A percentile compares a stretch with the other conserved stretches of the same genome.
phyloP scores from a whole-genome alignment of 2,329 filamentous ascomycete species.

The Aureobasidium sp. region DNA sequence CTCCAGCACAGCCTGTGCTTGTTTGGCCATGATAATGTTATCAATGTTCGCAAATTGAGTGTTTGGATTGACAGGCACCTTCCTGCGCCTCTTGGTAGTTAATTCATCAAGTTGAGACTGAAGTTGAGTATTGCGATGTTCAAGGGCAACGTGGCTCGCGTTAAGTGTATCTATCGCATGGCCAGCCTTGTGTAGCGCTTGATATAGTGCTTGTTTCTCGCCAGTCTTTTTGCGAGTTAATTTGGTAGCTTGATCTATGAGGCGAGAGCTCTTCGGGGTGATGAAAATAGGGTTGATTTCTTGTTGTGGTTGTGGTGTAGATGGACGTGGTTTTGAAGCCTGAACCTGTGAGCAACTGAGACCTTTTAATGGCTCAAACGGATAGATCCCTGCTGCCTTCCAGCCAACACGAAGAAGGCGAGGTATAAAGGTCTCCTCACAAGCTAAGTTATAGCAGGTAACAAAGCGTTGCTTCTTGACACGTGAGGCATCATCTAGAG shows the following conservation, averaged over 20 bases:
- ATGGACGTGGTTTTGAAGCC: not conserved
- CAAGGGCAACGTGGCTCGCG: not conserved
- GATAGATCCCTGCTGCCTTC: not conserved
- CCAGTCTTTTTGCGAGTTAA: not conserved
- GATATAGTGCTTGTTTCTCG: not conserved
- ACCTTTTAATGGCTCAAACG: not conserved
- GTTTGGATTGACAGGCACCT: not conserved
- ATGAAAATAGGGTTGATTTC: not conserved
- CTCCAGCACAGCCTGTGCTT: too few relatives aligned
- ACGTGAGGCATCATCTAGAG: not conserved
- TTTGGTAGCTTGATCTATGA: not conserved
- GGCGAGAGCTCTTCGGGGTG: not conserved
- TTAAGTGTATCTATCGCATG: not conserved
- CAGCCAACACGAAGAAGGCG: not conserved
- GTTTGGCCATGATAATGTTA: not conserved
- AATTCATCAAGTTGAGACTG: not conserved
- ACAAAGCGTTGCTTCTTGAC: not conserved
- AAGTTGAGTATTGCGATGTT: not conserved
- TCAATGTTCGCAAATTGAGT: not conserved
- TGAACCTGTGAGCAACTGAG: not conserved
- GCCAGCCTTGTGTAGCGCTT: not conserved
- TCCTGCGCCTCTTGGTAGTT: not conserved
- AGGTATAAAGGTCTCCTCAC: not conserved
- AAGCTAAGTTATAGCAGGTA: not conserved
- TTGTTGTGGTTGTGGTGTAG: not conserved